Conservation (phyloP, 2,329 filamentous ascomycete species). For the Epichloe brachyelytri region DNA sequence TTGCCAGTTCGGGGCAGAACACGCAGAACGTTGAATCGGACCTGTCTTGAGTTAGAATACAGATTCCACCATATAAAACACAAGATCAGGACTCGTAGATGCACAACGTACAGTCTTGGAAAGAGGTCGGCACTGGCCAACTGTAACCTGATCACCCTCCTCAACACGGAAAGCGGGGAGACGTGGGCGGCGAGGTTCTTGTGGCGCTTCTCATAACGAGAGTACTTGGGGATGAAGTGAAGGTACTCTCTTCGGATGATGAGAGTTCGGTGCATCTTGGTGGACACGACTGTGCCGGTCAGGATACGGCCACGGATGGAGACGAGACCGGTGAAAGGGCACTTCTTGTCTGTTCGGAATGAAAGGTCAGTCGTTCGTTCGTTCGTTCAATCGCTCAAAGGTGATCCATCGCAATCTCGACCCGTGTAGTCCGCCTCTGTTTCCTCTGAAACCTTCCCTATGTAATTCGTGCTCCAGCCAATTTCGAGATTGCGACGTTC, state of each 20-base stretch:
- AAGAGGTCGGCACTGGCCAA: slow-evolving; percentile 98
- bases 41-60: slow-evolving; percentile 36
- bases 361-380: slow-evolving; percentile 1
- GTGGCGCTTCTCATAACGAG: slow-evolving; percentile 99
- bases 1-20: slow-evolving; percentile 96
- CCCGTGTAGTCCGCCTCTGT: background rate
- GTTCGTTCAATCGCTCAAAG: background rate
- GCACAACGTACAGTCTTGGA: slow-evolving; percentile 89
- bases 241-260: slow-evolving; percentile 99
- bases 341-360: slow-evolving; percentile 83
- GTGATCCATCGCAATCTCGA: background rate
- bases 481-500: slow-evolving; percentile 1
- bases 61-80: background rate
- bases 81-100: too few relatives aligned
- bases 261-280: slow-evolving; percentile 99
- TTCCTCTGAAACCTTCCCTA: background rate
- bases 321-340: slow-evolving; percentile 97
- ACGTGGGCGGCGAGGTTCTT: slow-evolving; percentile 99
- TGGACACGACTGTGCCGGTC: slow-evolving; percentile 96
- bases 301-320: slow-evolving; percentile 99
- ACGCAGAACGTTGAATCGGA: slow-evolving; percentile 99
- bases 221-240: slow-evolving; percentile 99
- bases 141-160: slow-evolving; percentile 98
- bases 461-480: slow-evolving; percentile 6
- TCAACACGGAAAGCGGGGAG: slow-evolving; percentile 98